Base-by-base conservation (phyloP, 164 flowering plant species). In the Saururus chinensis region DNA sequence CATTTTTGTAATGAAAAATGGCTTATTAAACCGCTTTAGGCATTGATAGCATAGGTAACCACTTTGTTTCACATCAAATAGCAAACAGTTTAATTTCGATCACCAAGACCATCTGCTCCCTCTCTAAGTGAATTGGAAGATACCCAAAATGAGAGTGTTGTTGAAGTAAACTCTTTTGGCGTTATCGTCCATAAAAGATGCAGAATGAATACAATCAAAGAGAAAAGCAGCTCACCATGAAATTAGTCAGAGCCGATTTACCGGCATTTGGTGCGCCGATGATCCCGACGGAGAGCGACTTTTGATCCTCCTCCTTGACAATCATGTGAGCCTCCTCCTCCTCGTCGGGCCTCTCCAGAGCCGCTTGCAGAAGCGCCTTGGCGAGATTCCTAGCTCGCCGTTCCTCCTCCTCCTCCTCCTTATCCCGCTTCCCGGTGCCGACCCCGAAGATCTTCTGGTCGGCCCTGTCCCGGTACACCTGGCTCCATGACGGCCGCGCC, bases 231-330 rank as follows among this genome's bases (percentile, higher is more conserved):
- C 25, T 40, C 62, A 90, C 99, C 95, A 93, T 78, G 73, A 13
- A 80, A 75, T 95, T 95, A 19, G 97, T 95, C 61, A 95, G 67
- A 20, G 93, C 77, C 7, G 99, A 95, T 59, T 95, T 95, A 14
- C 99, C 99, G 51, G 99, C 95, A 79, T 95, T 95, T 0, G 99
- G 99, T 16, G 93, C 95, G 0, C 99, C 99, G 64, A 91, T 77
- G 40, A 95, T 91, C 55, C 97, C 99, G 52, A 95, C 99, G 1
- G 89, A 74, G 68, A 95, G 69, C 1, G 96, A 85, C 77, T 61
- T 82, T 81, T 91, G 97, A 68, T 95, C 90, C 63, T 95, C 99
- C 70, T 80, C 95, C 73, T 79, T 83, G 57, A 91, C 96, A 57
- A 49, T 59, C 70, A 52, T 54, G 9, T 23, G 57, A 42, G 52